A percentile compares a stretch with the other conserved stretches of the same genome.
These are phyloP conservation scores for Colletotrichum agaves DNA, from an alignment of 2,329 filamentous ascomycete species.

Conservation along the genomic window DNA sequence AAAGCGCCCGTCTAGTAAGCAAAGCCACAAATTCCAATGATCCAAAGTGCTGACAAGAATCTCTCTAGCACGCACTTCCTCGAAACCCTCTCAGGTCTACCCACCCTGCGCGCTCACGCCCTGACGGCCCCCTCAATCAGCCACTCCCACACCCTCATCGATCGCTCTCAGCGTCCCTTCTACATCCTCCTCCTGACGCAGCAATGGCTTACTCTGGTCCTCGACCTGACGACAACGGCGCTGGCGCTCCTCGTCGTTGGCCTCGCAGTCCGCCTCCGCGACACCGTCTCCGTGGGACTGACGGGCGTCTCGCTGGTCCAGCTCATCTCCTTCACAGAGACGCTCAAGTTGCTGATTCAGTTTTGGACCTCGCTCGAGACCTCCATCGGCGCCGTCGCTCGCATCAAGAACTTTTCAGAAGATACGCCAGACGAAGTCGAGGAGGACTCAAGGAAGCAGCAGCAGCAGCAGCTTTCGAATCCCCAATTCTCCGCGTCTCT, in stretches of 20 bases:
- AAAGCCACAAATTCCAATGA: constrained; percentile 7
- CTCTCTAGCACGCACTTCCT: constrained; percentile 48
- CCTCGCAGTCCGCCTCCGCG: constrained; percentile 50
- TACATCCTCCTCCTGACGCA: constrained; percentile 68
- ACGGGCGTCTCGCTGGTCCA: constrained; percentile 44
- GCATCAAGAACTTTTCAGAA: constrained; percentile 44
- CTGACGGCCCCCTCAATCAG: constrained; percentile 57
- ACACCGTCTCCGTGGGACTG: constrained; percentile 29
- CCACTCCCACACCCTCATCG: constrained; percentile 59
- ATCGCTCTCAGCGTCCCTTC: constrained; percentile 66
- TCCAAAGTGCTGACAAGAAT: background rate
- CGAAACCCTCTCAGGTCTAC: constrained; percentile 59
- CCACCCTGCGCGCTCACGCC: constrained; percentile 64
- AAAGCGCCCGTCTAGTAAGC: constrained; percentile 54
- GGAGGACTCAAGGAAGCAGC: background rate
- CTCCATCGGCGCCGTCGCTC: constrained; percentile 43
- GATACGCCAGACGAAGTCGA: constrained; percentile 45
- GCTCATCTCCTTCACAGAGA: constrained; percentile 48
- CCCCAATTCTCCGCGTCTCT: constrained; percentile 1
- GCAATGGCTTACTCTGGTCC: constrained; percentile 64
- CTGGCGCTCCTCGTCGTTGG: constrained; percentile 60
- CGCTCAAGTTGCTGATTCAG: constrained; percentile 47
- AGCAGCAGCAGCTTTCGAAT: background rate
- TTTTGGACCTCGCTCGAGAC: constrained; percentile 47
- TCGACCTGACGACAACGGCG: constrained; percentile 60